Percentiles rank a stretch among this genome's conserved stretches.
Conservation (phyloP, 257 asterid species). For the Euphrasia confusa region DNA sequence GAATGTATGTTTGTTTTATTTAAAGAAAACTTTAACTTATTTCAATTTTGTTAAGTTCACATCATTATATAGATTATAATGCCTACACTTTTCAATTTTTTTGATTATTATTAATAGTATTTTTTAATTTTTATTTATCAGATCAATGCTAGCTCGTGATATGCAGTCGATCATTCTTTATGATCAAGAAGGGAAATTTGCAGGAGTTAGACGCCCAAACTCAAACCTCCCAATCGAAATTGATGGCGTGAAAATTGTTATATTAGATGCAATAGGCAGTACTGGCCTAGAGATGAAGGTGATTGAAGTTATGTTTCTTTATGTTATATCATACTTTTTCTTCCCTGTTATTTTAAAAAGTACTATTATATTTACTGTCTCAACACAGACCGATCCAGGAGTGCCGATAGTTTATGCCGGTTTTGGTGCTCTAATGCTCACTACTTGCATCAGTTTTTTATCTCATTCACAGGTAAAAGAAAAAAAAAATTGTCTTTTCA, state of each 20-base stretch:
- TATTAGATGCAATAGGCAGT: constrained; percentile 68
- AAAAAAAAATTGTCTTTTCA: neutral
- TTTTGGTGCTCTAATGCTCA: constrained; percentile 87
- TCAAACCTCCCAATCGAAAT: constrained; percentile 82
- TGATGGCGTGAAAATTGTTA: constrained; percentile 52
- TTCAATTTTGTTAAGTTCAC: neutral
- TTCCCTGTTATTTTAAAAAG: constrained; percentile 1
- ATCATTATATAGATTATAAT: neutral
- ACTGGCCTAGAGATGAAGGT: constrained; percentile 85
- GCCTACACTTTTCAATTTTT: neutral
- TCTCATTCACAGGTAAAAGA: constrained; percentile 80
- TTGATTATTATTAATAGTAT: neutral
- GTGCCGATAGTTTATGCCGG: constrained; percentile 82
- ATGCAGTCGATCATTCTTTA: constrained; percentile 80
- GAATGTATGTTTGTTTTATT: constrained; percentile 46
- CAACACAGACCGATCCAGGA: constrained; percentile 74
- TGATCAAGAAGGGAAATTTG: constrained; percentile 83
- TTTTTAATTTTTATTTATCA: constrained; percentile 28
- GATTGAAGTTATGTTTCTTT: neutral
- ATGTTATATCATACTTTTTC: neutral
- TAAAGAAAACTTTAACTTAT: neutral
- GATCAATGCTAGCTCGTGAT: constrained; percentile 96
- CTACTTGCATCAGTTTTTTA: constrained; percentile 79
- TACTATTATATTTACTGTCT: constrained; percentile 13
- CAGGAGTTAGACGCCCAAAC: constrained; percentile 72